These are phyloP conservation scores for Melaleuca quinquenervia DNA, from an alignment of 345 rosid species.

Conservation along the genomic window DNA sequence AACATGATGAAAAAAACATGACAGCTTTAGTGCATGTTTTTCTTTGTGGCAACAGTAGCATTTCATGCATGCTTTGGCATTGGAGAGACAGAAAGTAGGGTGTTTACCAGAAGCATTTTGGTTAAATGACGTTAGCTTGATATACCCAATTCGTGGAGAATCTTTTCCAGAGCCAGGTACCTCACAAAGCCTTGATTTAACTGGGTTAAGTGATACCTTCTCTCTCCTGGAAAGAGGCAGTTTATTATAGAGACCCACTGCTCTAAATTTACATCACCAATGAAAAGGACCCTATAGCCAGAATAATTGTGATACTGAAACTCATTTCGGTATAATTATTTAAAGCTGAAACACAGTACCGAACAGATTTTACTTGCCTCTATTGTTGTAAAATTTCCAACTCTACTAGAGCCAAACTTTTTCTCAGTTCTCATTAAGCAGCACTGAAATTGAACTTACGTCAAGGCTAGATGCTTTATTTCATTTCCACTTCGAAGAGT, in stretches of 20 bases:
- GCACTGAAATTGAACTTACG: constrained; percentile 22
- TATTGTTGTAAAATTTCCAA: background rate
- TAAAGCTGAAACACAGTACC: background rate
- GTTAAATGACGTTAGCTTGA: constrained; percentile 74
- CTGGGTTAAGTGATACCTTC: constrained; percentile 76
- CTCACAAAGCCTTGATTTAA: constrained; percentile 76
- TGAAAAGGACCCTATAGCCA: background rate
- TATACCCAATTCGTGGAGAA: constrained; percentile 74
- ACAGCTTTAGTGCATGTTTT: background rate
- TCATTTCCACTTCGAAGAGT: constrained; percentile 68
- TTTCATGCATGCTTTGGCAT: background rate
- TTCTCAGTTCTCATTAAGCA: background rate
- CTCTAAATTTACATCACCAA: background rate
- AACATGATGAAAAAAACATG: background rate
- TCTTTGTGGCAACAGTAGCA: background rate
- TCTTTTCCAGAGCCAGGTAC: constrained; percentile 60
- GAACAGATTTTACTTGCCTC: background rate
- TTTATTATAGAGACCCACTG: background rate
- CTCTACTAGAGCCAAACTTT: background rate
- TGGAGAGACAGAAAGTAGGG: background rate
- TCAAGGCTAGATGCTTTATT: constrained; percentile 53
- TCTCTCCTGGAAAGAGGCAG: constrained; percentile 51
- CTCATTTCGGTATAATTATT: background rate
- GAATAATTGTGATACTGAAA: background rate
- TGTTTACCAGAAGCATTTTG: constrained; percentile 77